Conservation (phyloP, 169 alveolate genomes). For the Plasmodium coatneyi region DNA sequence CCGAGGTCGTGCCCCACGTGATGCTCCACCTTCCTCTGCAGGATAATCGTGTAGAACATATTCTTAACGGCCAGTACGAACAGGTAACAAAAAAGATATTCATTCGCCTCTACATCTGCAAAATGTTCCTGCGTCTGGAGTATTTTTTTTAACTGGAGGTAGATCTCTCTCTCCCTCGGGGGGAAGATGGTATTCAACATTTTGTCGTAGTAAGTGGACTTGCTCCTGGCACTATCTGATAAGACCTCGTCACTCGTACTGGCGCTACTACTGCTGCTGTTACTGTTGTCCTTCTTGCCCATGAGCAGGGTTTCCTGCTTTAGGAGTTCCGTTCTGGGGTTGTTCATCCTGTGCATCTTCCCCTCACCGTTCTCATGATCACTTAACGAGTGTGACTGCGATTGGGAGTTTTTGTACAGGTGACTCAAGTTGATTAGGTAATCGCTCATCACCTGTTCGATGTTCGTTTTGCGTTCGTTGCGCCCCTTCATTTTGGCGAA, state of each 20-base stretch:
- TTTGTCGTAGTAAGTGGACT: not conserved
- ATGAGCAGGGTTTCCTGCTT: not conserved
- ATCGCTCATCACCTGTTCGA: constrained; percentile 60
- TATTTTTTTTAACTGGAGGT: not conserved
- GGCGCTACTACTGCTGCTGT: not conserved
- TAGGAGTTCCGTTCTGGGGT: not conserved
- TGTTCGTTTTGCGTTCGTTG: constrained; percentile 19
- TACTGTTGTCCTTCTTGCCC: not conserved
- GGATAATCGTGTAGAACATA: constrained; percentile 17
- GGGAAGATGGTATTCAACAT: constrained; percentile 27
- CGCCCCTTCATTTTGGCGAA: constrained; percentile 25
- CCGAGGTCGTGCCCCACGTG: not conserved
- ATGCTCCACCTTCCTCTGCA: constrained; percentile 5
- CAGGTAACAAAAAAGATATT: constrained; percentile 40
- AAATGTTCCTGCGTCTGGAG: constrained; percentile 10
- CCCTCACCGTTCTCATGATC: constrained; percentile 4
- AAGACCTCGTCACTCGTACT: not conserved
- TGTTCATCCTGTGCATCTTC: not conserved
- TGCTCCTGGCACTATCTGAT: not conserved
- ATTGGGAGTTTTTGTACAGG: not conserved
- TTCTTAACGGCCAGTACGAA: constrained; percentile 32
- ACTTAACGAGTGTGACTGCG: not conserved
- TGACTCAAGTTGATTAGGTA: constrained; percentile 29
- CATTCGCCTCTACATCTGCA: constrained; percentile 22
- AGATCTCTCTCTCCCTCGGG: constrained; percentile 31